Evolutionary conservation across 306 rosid species (phyloP), one percentile per base, ranked within the genome.

Genomic region (Comarum palustre): DNA sequence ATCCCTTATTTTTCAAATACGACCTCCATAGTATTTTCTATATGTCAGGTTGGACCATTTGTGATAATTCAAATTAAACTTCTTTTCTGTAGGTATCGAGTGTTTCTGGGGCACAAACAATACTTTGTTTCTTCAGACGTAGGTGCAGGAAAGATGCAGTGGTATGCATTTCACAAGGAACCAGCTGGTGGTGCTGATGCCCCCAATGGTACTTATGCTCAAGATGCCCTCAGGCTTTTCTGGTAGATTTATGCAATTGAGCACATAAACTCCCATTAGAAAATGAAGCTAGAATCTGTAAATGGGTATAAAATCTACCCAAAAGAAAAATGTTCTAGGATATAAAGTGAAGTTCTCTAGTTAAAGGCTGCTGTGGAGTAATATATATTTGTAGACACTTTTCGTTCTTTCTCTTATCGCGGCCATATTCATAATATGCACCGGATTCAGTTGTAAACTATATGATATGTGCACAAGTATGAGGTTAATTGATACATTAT

Each of bases 111-210:
- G 75, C 96, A 91, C 95, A 95, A 95, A 71, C 97, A 95, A 82
- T 95, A 95, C 82, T 95, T 95, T 4, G 99, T 95, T 67, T 91
- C 99, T 69, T 95, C 99, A 24, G 99, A 95, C 66, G 97, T 95
- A 17, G 99, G 99, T 5, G 89, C 79, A 15, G 99, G 99, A 79
- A 95, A 95, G 93, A 91, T 90, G 97, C 99, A 91, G 82, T 95
- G 97, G 99, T 95, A 95, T 81, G 99, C 96, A 50, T 95, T 95
- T 76, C 82, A 95, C 78, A 73, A 95, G 70, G 99, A 95, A 75
- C 61, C 84, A 69, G 74, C 97, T 17, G 96, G 97, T 73, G 97
- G 97, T 78, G 69, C 65, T 66, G 99, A 95, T 83, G 4, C 51
- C 58, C 81, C 93, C 34, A 71, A 32, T 17, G 95, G 98, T 94